Conservation (phyloP, 805 yeast genomes). For the Tetrapisispora fleetii region DNA sequence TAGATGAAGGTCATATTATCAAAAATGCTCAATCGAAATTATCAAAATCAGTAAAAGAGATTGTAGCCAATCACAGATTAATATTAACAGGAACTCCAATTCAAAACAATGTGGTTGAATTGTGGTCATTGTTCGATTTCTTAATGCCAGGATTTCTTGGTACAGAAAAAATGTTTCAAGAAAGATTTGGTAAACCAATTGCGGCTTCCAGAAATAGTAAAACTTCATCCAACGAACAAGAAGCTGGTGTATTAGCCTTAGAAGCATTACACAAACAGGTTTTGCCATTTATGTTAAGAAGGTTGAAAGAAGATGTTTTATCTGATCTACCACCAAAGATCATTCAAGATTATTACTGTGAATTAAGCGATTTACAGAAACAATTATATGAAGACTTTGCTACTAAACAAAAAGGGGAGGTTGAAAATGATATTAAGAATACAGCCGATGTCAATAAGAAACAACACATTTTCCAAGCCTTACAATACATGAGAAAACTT, state of each 20-base stretch:
- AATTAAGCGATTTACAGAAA: slow-evolving; percentile 81
- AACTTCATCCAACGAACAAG: slow-evolving; percentile 87
- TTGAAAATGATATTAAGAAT: slow-evolving; percentile 51
- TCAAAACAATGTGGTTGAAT: slow-evolving; percentile 90
- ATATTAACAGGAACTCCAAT: slow-evolving; percentile 96
- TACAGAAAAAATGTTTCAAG: slow-evolving; percentile 86
- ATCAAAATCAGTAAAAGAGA: slow-evolving; percentile 74
- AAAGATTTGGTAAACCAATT: slow-evolving; percentile 94
- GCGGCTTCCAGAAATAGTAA: slow-evolving; percentile 87
- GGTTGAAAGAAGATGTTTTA: slow-evolving; percentile 91
- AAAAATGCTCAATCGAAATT: slow-evolving; percentile 84
- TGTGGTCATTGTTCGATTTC: slow-evolving; percentile 96
- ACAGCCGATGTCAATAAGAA: slow-evolving; percentile 45
- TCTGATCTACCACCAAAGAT: slow-evolving; percentile 97
- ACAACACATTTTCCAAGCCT: slow-evolving; percentile 93
- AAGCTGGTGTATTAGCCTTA: slow-evolving; percentile 89
- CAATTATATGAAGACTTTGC: slow-evolving; percentile 84
- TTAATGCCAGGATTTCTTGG: slow-evolving; percentile 98
- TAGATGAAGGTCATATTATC: slow-evolving; percentile 97
- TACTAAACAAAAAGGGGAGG: slow-evolving; percentile 65
- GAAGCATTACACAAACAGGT: slow-evolving; percentile 96
- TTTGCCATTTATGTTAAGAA: slow-evolving; percentile 88
- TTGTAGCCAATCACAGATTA: slow-evolving; percentile 80
- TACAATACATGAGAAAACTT: slow-evolving; percentile 92
- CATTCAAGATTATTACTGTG: slow-evolving; percentile 96